Evolutionary conservation across 2,329 filamentous ascomycete genomes (phyloP), one percentile per base, ranked within the genome.

Genomic region (Apiospora hydei): DNA sequence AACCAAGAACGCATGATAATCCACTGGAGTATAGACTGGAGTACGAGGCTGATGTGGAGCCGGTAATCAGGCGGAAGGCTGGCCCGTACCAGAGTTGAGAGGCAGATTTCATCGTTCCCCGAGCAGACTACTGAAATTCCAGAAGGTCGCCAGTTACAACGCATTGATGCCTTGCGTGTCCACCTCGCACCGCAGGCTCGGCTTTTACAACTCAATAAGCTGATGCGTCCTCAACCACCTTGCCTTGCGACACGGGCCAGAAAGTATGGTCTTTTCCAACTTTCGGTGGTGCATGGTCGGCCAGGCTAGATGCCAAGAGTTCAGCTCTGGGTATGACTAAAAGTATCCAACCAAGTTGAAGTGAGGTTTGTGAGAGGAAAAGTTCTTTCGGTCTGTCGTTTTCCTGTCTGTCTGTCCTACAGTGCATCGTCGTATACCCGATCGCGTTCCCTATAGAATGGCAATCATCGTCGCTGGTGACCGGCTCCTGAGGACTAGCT

Each of bases 1-100:
- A 16, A 53, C 24, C 11, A 30, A 30, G 34, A 21, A 61, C 53
- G 53, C 53, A 61, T 61, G 57, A 64, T 64, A 14, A 30, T 51
- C 47, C 2, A 24, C 47, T 46, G 47, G 47, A 24, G 30, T 21
- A 44, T 67, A 2, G 16, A 38, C 34, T 38, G 34, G 34, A 64
- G 41, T 26, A 67, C 30, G 66, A 67, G 41, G 66, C 66, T 67
- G 66, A 67, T 67, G 41, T 46, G 66, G 66, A 67, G n/a, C 41
- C 66, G 66, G 43, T 38, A 68, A 21, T 68, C 26, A 47, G 66
- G 57, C 57, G 34, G 34, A 64, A 64, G 57, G 57, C 57, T 64
- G 30, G 38, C 57, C 57, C 57, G 57, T 64, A 64, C 57, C 34
- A 64, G 41, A 21, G 30, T 41, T 64, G 57, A 64, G 11, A 38